Percentiles rank a stretch among this genome's conserved stretches.
These are phyloP conservation scores for Pseudozyma tsukubaensis DNA, from an alignment of 1,284 basidiomycete genomes.

Conservation along the genomic window DNA sequence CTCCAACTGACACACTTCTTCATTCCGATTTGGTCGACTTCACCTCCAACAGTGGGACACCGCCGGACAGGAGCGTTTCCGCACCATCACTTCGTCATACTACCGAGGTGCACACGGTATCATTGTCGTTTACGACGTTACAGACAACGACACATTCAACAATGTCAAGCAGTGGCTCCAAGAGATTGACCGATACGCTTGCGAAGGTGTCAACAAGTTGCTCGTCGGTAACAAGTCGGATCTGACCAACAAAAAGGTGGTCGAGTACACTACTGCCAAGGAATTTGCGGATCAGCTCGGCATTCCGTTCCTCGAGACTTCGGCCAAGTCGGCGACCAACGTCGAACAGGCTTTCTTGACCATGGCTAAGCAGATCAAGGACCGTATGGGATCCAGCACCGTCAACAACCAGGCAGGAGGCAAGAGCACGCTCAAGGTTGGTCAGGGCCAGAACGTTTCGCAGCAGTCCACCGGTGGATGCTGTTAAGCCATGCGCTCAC, in stretches of 20 bases:
- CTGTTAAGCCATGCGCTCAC: constrained; percentile 40
- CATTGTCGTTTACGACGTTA: constrained; percentile 98
- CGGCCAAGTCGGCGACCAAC: constrained; percentile 71
- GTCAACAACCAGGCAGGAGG: constrained; percentile 63
- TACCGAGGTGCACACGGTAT: constrained; percentile 94
- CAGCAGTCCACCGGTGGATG: constrained; percentile 61
- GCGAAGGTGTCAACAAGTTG: constrained; percentile 97
- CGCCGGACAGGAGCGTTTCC: constrained; percentile 70
- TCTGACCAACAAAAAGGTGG: constrained; percentile 97
- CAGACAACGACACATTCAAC: constrained; percentile 88
- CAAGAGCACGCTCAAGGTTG: constrained; percentile 67
- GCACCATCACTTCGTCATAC: constrained; percentile 90
- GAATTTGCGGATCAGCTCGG: constrained; percentile 70
- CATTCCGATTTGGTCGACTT: not conserved
- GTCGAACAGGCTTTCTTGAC: constrained; percentile 72
- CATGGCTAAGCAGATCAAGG: constrained; percentile 71
- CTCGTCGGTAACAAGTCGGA: constrained; percentile 99
- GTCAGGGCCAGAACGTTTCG: constrained; percentile 65
- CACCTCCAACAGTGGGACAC: constrained; percentile 70
- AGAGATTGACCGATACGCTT: constrained; percentile 98
- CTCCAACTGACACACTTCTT: constrained; percentile 7
- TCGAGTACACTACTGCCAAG: constrained; percentile 97
- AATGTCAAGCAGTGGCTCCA: constrained; percentile 99
- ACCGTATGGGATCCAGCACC: constrained; percentile 67
- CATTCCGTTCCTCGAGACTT: constrained; percentile 71